Base-by-base conservation (phyloP, 2,329 filamentous ascomycete genomes). In the Talaromyces sp. region DNA sequence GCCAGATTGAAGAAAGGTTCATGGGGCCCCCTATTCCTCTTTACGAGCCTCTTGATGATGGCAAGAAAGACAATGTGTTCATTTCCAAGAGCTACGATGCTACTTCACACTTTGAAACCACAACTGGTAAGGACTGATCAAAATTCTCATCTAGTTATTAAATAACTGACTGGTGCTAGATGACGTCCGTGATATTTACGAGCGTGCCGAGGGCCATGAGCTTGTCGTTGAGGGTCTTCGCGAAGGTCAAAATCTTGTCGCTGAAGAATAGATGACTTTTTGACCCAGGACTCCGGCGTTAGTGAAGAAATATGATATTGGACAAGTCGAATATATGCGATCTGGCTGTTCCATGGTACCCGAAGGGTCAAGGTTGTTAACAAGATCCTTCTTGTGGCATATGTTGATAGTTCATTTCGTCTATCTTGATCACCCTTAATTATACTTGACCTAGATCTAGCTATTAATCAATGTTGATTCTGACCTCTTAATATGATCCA, bases 31-130 rank as follows among this genome's bases (percentile, higher is more conserved):
- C 95, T 18, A 96, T 97, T 68, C 93, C 95, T 60, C 84, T 99
- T 65, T 98, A 97, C 78, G 92, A 96, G 80, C 96, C 95, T 23
- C 77, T 93, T 56, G 90, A 91, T 72, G 86, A 88, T 72, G 95
- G 95, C 67, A 83, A 81, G 69, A 89, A 88, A 70, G 93, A 97
- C 82, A 93, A 93, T 79, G 89, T 99, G 77, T 99, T 92, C 82
- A 92, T 99, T 76, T 96, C 92, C 72, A 97, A 96, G 87, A 96
- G 92, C 82, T 99, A 99, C 80, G 96, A 99, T 73, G 92, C 96
- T 60, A 96, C 91, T 67, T 96, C 91, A 77, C 95, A 99, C 83
- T 99, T 99, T 73, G 95, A 99, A 86, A 97, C 92, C 39, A 88
- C 86, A 33, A 89, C 87, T 60, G 82, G 84, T 85, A 78, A 58